Evolutionary conservation across 75 land plant species (phyloP).

Genomic region (Pinus albicaulis): DNA sequence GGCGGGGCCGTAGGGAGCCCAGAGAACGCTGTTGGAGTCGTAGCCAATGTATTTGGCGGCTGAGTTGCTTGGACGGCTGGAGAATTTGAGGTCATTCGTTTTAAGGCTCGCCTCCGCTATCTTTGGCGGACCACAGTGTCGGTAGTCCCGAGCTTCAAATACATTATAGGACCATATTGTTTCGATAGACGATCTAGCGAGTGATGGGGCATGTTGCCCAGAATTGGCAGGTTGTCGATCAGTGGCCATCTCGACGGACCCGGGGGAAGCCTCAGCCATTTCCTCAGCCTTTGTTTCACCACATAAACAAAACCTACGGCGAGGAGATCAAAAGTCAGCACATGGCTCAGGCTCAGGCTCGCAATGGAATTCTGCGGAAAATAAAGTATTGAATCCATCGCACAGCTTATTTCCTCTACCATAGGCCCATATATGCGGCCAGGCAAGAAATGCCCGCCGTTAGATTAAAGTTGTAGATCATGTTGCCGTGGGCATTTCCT

Average conservation of each 20-base stretch:
- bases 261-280: slow-evolving; percentile 30
- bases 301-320: neutral
- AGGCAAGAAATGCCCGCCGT: too few relatives aligned
- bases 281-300: neutral
- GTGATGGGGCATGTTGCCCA: slow-evolving; percentile 67
- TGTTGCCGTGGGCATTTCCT: too few relatives aligned
- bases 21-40: slow-evolving; percentile 57
- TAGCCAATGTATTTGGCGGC: slow-evolving; percentile 66
- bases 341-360: neutral
- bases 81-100: slow-evolving; percentile 54
- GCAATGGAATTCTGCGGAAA: neutral
- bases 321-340: neutral
- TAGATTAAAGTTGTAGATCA: too few relatives aligned
- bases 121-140: slow-evolving; percentile 54
- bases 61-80: slow-evolving; percentile 55
- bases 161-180: slow-evolving; percentile 65
- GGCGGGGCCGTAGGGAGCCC: slow-evolving; percentile 36
- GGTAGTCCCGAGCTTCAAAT: slow-evolving; percentile 57
- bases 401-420: too few relatives aligned
- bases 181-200: slow-evolving; percentile 43
- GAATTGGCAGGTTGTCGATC: slow-evolving; percentile 65
- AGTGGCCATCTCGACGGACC: slow-evolving; percentile 77
- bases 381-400: neutral
- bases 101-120: slow-evolving; percentile 58
- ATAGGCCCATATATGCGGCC: too few relatives aligned